phyloP scores from a whole-genome alignment of 2,329 filamentous ascomycete genomes.

The Neurospora sp. region DNA sequence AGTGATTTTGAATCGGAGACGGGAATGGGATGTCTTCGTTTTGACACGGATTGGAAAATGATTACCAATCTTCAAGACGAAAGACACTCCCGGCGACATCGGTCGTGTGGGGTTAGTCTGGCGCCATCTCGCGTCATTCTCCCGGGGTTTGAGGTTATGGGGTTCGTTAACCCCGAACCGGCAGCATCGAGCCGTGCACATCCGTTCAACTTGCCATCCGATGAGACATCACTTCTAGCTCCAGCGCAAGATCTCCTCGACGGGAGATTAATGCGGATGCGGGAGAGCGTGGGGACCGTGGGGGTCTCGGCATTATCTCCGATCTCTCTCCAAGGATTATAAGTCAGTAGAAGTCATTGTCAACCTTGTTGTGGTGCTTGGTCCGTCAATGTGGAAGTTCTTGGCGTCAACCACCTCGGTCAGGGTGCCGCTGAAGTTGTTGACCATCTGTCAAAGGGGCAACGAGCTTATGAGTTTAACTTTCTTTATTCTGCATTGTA shows the following conservation, averaged over 20 bases:
- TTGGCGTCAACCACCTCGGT: not conserved
- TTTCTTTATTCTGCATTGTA: not conserved
- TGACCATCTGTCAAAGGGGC: not conserved
- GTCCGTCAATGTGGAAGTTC: no score
- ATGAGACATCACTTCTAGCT: no score
- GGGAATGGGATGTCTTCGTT: not conserved
- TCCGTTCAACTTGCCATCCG: no score
- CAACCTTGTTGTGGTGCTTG: not conserved
- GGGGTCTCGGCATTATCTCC: not conserved
- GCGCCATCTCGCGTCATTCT: not conserved
- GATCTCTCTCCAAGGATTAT: not conserved
- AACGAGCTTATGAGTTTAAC: not conserved
- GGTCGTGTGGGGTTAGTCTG: constrained; percentile 1
- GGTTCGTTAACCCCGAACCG: not conserved
- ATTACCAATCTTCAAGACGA: not conserved
- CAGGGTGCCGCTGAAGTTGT: not conserved
- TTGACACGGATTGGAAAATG: not conserved
- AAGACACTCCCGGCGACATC: not conserved
- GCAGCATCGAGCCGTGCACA: not conserved
- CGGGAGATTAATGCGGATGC: not conserved
- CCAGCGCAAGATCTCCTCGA: no score
- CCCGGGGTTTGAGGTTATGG: not conserved
- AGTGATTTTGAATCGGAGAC: not conserved
- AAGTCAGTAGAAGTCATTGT: not conserved
- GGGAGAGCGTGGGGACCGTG: not conserved